Percentiles rank a stretch among this genome's conserved stretches.
Evolutionary conservation across 2,329 filamentous ascomycete species (phyloP).

Genomic region (Xylaria sp.): DNA sequence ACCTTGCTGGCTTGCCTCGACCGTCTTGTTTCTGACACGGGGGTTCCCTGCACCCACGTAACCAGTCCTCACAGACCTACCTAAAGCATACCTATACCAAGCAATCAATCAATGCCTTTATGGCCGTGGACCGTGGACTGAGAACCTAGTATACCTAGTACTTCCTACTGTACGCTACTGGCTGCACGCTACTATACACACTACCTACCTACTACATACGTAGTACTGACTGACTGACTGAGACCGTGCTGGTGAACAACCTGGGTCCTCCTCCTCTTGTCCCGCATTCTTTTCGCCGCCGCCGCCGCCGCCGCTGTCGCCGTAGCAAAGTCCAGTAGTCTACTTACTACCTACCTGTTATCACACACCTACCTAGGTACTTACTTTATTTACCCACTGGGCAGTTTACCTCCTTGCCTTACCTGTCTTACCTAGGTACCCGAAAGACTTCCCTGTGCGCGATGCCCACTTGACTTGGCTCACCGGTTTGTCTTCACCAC

Average conservation of each 20-base stretch:
- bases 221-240: too few relatives aligned
- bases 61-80: constrained; percentile 30
- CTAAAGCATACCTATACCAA: constrained; percentile 26
- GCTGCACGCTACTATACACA: not conserved
- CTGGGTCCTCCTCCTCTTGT: constrained; percentile 16
- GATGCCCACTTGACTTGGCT: constrained; percentile 34
- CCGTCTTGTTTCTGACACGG: constrained; percentile 29
- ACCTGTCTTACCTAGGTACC: constrained; percentile 23
- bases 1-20: constrained; percentile 29
- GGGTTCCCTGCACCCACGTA: constrained; percentile 33
- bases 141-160: too few relatives aligned
- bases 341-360: not conserved
- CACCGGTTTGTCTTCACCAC: constrained; percentile 27
- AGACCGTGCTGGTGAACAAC: constrained; percentile 24
- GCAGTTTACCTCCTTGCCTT: not conserved
- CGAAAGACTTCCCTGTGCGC: constrained; percentile 17
- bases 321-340: constrained; percentile 11
- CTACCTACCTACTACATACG: too few relatives aligned
- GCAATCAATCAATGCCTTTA: constrained; percentile 30
- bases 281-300: constrained; percentile 22
- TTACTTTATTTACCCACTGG: not conserved
- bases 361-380: constrained; percentile 21
- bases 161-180: constrained; percentile 13
- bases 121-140: constrained; percentile 12
- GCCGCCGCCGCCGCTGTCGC: constrained; percentile 7